A percentile compares a stretch with the other conserved stretches of the same genome.
Evolutionary conservation across 768 basidiomycete species (phyloP).

Genomic region (Suillus brevipes): DNA sequence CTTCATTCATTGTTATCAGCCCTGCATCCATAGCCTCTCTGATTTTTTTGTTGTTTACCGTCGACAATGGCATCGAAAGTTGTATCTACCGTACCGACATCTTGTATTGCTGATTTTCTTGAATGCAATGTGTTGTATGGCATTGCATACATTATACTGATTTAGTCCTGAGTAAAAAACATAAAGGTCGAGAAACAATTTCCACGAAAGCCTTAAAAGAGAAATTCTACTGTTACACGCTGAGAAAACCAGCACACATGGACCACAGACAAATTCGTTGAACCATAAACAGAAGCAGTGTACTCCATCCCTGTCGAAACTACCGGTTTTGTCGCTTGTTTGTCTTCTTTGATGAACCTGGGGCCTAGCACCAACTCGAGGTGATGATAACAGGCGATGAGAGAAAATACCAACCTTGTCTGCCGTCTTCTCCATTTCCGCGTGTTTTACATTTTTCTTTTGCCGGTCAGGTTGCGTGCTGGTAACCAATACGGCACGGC

Average conservation of each 20-base stretch:
- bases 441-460: conserved; percentile 27
- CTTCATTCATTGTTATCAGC: not conserved
- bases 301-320: not conserved
- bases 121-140: not conserved
- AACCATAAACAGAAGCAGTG: not conserved
- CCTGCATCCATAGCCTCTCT: not conserved
- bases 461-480: not conserved
- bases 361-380: conserved; percentile 9
- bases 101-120: conserved; percentile 3
- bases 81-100: not conserved
- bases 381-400: not conserved
- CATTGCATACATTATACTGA: not conserved
- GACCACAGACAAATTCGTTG: not conserved
- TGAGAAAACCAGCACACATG: not conserved
- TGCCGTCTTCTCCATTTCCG: conserved; percentile 15
- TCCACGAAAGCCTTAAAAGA: not conserved
- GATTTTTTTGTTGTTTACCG: not conserved
- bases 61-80: conserved; percentile 3
- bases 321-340: conserved; percentile 23
- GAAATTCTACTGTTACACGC: not conserved
- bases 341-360: conserved; percentile 20
- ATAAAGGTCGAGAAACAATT: not conserved
- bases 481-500: not conserved
- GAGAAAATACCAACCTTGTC: conserved; percentile 24
- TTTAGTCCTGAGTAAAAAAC: no score